Base-by-base conservation (phyloP, 2,329 filamentous ascomycete genomes). In the Teratosphaeria viscida region DNA sequence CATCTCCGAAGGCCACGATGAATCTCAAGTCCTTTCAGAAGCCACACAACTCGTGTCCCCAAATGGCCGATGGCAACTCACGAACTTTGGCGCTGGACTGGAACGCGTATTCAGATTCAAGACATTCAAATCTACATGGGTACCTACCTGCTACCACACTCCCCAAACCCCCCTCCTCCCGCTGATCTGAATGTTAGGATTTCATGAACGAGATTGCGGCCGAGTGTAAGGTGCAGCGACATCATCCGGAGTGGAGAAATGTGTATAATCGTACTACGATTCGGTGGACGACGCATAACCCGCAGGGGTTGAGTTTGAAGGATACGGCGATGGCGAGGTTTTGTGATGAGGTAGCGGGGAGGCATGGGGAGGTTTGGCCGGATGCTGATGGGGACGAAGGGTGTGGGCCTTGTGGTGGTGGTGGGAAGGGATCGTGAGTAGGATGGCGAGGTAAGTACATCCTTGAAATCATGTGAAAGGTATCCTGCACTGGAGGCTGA, bases 221-320 rank as follows among this genome's bases (percentile, higher is more conserved):
- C 35, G 81, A 89, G 67, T 88, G 85, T 74, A 86, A 87, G 68
- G 71, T 82, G 43, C 80, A 81, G 67, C 87, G 84, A 66, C 87
- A 90, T 70, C 87, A 90, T 67, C 87, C 87, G 0, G 87, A 90
- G 71, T 90, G 87, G 87, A 86, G 85, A 2, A 90, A 90, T 68
- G 86, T 88, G 8, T 90, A 86, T 74, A 89, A 88, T 70, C 85
- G 81, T 5, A 82, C 83, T 0, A 84, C 84, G 65, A 83, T 90
- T 62, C 82, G 85, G 55, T 90, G 87, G 87, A 89, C 86, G 8
- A 90, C 87, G 1, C 87, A 90, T 70, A 80, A 75, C 60, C 86
- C 86, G 0, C 74, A 76, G 8, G 87, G 87, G 1, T 74, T 90
- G n/a, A 86, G 84, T 0, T 73, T 74, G 23, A 84, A 83, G 68